Evolutionary conservation across 768 basidiomycete genomes (phyloP).

Genomic region (Suillus lakei): DNA sequence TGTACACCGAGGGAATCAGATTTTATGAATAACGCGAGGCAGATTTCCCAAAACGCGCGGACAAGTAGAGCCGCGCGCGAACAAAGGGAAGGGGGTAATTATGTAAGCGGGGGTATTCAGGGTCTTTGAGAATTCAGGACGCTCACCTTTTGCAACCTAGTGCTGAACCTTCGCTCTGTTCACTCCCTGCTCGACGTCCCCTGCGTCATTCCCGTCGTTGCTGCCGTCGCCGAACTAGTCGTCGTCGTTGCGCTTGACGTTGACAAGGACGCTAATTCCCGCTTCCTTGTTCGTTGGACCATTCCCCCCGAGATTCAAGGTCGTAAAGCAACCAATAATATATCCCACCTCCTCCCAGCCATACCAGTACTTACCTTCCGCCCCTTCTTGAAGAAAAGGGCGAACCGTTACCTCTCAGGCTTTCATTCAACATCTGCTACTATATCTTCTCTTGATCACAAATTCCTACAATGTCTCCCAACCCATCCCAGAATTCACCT

Average conservation of each 20-base stretch:
- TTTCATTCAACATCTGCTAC: conserved; percentile 22
- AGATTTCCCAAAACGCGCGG: conserved; percentile 7
- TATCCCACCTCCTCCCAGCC: conserved; percentile 23
- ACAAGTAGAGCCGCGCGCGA: conserved; percentile 8
- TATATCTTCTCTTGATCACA: conserved; percentile 25
- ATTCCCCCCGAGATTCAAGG: conserved; percentile 15
- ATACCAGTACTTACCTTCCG: conserved; percentile 17
- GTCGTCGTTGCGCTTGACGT: conserved; percentile 28
- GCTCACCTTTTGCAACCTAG: conserved; percentile 40
- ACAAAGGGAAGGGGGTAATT: conserved; percentile 15
- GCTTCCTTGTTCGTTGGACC: conserved; percentile 35
- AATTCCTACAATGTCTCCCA: conserved; percentile 40
- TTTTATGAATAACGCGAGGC: conserved; percentile 7
- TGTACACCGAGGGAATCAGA: conserved; percentile 4
- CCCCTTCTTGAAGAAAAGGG: conserved; percentile 12
- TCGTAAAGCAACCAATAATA: conserved; percentile 28
- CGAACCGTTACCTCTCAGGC: conserved; percentile 25
- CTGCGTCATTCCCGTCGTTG: conserved; percentile 28
- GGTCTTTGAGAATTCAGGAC: conserved; percentile 41
- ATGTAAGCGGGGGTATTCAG: conserved; percentile 25
- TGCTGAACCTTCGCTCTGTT: conserved; percentile 33
- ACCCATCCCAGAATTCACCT: conserved; percentile 38
- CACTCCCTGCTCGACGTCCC: conserved; percentile 33
- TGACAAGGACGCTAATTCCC: conserved; percentile 20
- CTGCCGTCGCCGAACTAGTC: conserved; percentile 25